A percentile compares a stretch with the other conserved stretches of the same genome.
Conservation (phyloP, 2,329 filamentous ascomycete genomes). For the Ambrosiella xylebori region DNA sequence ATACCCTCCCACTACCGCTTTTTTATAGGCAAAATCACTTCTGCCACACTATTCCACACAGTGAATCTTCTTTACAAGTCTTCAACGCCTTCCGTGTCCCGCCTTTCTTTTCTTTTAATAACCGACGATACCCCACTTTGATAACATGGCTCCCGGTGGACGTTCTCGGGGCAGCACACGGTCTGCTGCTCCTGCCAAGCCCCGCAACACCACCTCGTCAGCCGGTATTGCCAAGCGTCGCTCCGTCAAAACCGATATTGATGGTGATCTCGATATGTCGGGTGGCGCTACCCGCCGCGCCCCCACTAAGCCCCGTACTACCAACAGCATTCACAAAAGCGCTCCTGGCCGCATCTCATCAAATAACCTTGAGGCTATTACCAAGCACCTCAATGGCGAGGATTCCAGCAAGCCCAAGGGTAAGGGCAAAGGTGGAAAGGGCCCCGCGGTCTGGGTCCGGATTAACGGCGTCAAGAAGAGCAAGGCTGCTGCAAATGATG, state of each 20-base stretch:
- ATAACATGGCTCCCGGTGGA: conserved; percentile 11
- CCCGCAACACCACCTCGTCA: conserved; percentile 14
- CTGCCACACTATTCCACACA: no score
- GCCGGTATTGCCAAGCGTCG: conserved; percentile 37
- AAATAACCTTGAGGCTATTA: conserved; percentile 26
- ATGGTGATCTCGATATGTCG: conserved; percentile 46
- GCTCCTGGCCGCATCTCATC: conserved; percentile 15
- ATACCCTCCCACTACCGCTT: no score
- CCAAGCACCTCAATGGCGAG: conserved; percentile 26
- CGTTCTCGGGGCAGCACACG: conserved; percentile 12
- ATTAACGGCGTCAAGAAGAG: conserved; percentile 50
- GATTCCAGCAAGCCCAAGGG: conserved; percentile 18
- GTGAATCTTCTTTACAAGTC: no score
- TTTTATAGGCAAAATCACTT: no score
- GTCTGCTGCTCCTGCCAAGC: conserved; percentile 9
- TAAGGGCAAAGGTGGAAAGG: conserved; percentile 2
- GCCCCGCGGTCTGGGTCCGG: conserved; percentile 20
- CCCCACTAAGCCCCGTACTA: conserved; percentile 16
- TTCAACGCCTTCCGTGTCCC: no score
- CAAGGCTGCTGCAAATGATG: conserved; percentile 48
- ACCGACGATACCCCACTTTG: conserved; percentile 7
- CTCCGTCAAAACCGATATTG: conserved; percentile 29
- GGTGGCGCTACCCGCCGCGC: conserved; percentile 20
- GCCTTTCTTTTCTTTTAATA: neutral
- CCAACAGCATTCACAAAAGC: conserved; percentile 16